These are phyloP conservation scores for Globisporangium alternatum DNA, from an alignment of 352 stramenopile genomes.

Conservation along the genomic window DNA sequence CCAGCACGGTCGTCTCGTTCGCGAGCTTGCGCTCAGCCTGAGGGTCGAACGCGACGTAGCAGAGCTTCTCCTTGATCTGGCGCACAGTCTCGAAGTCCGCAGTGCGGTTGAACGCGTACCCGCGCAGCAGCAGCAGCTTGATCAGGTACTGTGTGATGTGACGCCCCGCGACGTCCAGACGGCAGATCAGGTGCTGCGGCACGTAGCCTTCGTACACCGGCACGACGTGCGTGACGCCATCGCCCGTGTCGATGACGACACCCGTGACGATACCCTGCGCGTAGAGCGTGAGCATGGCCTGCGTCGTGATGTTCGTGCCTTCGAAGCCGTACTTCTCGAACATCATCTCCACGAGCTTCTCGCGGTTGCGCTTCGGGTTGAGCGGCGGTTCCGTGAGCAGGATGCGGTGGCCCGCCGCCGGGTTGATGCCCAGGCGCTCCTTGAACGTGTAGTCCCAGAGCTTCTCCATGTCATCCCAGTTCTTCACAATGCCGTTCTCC, in stretches of 20 bases:
- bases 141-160: slow-evolving; percentile 94
- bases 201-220: slow-evolving; percentile 91
- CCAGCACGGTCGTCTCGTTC: slow-evolving; percentile 90
- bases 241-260: slow-evolving; percentile 91
- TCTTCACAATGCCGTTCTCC: slow-evolving; percentile 96
- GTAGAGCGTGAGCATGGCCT: slow-evolving; percentile 94
- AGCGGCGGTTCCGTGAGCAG: slow-evolving; percentile 91
- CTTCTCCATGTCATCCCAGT: slow-evolving; percentile 97
- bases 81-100: slow-evolving; percentile 92
- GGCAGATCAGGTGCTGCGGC: slow-evolving; percentile 86
- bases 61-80: slow-evolving; percentile 94
- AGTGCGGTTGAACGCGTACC: slow-evolving; percentile 91
- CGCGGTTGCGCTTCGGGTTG: slow-evolving; percentile 91
- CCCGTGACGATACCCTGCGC: slow-evolving; percentile 88
- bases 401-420: slow-evolving; percentile 76
- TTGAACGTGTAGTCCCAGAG: slow-evolving; percentile 97
- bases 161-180: slow-evolving; percentile 87
- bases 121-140: slow-evolving; percentile 81
- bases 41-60: slow-evolving; percentile 92
- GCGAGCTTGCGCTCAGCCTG: slow-evolving; percentile 81
- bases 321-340: slow-evolving; percentile 93
- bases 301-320: slow-evolving; percentile 88
- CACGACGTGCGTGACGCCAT: slow-evolving; percentile 90
- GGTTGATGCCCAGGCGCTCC: slow-evolving; percentile 81
- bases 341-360: slow-evolving; percentile 92